phyloP scores from a whole-genome alignment of 345 rosid genomes.

The Syzygium grande region DNA sequence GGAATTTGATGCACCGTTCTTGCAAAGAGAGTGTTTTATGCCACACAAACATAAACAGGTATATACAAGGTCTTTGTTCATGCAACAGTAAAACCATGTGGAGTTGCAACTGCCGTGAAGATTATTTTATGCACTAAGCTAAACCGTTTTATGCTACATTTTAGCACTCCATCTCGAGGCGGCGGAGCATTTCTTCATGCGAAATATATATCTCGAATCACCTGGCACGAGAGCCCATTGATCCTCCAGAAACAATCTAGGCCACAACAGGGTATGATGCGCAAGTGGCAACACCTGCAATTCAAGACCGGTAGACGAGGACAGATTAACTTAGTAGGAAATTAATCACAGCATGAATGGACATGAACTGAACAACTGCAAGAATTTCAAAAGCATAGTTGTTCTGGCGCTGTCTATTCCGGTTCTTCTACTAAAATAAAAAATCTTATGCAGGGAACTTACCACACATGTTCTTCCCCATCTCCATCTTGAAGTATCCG shows the following conservation, averaged over 20 bases:
- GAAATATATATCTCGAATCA: neutral
- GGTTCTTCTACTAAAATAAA: neutral
- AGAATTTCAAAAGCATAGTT: neutral
- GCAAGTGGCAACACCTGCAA: slow-evolving; percentile 35
- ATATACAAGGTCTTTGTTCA: neutral
- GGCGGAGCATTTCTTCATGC: neutral
- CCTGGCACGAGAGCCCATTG: neutral
- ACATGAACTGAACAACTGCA: neutral
- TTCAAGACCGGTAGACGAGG: neutral
- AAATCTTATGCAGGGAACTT: slow-evolving; percentile 18
- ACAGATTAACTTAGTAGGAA: neutral
- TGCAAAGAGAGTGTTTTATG: neutral
- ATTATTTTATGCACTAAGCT: neutral
- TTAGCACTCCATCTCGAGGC: neutral
- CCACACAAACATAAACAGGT: neutral
- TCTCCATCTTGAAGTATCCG: slow-evolving; percentile 94
- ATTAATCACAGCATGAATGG: neutral
- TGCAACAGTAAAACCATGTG: neutral
- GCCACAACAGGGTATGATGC: slow-evolving; percentile 37
- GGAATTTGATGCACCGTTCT: neutral
- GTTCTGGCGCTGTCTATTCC: neutral
- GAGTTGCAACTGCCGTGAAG: neutral
- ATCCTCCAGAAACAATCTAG: neutral
- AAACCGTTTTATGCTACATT: neutral
- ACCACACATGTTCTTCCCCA: slow-evolving; percentile 99